Evolutionary conservation across 2,329 filamentous ascomycete species (phyloP).

Genomic region (Hypoxylon sp.): DNA sequence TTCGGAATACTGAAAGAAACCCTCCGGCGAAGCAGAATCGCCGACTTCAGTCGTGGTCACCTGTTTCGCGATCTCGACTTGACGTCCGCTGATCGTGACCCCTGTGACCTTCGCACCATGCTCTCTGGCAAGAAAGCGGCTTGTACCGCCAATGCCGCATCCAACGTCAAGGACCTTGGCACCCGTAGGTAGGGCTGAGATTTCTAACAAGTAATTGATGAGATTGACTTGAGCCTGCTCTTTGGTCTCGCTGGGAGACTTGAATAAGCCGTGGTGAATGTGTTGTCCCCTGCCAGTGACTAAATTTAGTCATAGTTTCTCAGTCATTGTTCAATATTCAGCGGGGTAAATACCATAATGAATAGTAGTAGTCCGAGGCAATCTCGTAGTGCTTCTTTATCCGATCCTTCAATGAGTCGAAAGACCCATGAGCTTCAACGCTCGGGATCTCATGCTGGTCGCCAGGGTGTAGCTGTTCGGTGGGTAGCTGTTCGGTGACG

Average conservation of each 20-base stretch:
- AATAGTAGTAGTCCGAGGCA: slow-evolving; percentile 73
- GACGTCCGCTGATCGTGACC: slow-evolving; percentile 71
- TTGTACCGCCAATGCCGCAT: slow-evolving; percentile 73
- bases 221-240: slow-evolving; percentile 71
- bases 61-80: slow-evolving; percentile 71
- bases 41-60: slow-evolving; percentile 59
- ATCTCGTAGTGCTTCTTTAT: slow-evolving; percentile 74
- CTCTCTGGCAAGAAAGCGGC: slow-evolving; percentile 67
- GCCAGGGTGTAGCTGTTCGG: slow-evolving; percentile 46
- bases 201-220: slow-evolving; percentile 68
- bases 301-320: slow-evolving; percentile 21
- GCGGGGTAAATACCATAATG: slow-evolving; percentile 64
- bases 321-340: neutral
- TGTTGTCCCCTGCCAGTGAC: slow-evolving; percentile 68
- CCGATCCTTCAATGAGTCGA: slow-evolving; percentile 65
- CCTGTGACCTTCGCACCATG: slow-evolving; percentile 69
- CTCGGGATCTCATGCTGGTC: slow-evolving; percentile 51
- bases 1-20: slow-evolving; percentile 18
- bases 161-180: slow-evolving; percentile 71
- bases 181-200: slow-evolving; percentile 57
- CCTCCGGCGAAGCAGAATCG: neutral
- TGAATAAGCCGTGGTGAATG: slow-evolving; percentile 74
- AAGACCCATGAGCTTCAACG: slow-evolving; percentile 50
- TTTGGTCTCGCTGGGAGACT: slow-evolving; percentile 66
- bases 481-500: neutral